phyloP scores from a whole-genome alignment of 2,329 filamentous ascomycete genomes.

The Purpureocillium takamizusanense region DNA sequence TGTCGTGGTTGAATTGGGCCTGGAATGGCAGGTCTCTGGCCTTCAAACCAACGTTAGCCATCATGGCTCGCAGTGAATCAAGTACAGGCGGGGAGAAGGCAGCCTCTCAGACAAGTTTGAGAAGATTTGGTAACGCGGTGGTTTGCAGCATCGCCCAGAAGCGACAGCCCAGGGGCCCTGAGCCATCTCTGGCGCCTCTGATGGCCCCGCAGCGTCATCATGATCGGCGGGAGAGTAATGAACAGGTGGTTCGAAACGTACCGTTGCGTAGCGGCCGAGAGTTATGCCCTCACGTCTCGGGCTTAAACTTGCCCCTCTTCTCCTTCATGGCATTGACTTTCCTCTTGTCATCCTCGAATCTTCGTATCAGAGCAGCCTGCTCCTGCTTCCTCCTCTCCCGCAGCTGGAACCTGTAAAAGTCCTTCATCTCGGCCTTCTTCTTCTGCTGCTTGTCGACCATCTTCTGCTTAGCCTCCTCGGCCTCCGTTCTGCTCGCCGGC shows the following conservation, averaged over 20 bases:
- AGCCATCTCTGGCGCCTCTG: constrained; percentile 17
- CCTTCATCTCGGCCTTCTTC: constrained; percentile 54
- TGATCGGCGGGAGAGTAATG: constrained; percentile 13
- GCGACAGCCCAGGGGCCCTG: not conserved
- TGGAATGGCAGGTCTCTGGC: too few species aligned
- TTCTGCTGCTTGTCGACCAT: constrained; percentile 54
- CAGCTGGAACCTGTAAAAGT: constrained; percentile 81
- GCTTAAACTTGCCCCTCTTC: constrained; percentile 53
- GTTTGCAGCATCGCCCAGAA: constrained; percentile 43
- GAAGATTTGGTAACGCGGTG: constrained; percentile 59
- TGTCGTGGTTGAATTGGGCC: too few species aligned
- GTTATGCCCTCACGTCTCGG: constrained; percentile 35
- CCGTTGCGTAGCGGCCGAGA: too few species aligned
- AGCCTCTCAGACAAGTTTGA: constrained; percentile 48
- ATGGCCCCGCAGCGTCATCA: constrained; percentile 49
- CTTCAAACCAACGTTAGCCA: too few species aligned
- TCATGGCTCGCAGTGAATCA: too few species aligned
- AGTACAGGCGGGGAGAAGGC: too few species aligned
- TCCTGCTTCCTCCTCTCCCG: constrained; percentile 70
- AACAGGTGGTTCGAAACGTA: constrained; percentile 1
- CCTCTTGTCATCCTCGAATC: constrained; percentile 68
- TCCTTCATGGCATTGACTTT: constrained; percentile 64
- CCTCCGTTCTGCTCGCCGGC: constrained; percentile 66
- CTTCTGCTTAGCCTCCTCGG: constrained; percentile 48
- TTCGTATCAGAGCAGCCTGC: constrained; percentile 57